These are phyloP conservation scores for Linum trigynum DNA, from an alignment of 345 rosid species.

Conservation along the genomic window DNA sequence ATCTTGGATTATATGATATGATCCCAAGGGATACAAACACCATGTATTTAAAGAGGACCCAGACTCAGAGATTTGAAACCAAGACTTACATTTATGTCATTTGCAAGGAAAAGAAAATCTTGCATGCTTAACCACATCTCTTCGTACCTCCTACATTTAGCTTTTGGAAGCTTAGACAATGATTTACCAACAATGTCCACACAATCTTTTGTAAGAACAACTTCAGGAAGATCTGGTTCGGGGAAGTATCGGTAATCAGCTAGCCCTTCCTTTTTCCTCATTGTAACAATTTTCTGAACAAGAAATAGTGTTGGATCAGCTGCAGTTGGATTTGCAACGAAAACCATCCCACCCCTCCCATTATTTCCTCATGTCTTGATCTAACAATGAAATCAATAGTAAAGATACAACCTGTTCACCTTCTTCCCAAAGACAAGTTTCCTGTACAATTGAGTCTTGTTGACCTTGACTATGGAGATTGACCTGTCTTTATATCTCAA, in stretches of 20 bases:
- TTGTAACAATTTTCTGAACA: constrained; percentile 74
- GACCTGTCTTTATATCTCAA: constrained; percentile 74
- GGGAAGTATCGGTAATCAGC: constrained; percentile 91
- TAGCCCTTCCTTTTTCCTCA: constrained; percentile 97
- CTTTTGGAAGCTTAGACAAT: constrained; percentile 87
- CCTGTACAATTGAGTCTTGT: constrained; percentile 63
- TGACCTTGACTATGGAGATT: constrained; percentile 59
- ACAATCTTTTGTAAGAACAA: constrained; percentile 55
- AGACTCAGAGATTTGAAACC: not conserved
- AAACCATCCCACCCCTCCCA: too few species aligned
- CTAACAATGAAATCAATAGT: constrained; percentile 1
- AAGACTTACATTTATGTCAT: constrained; percentile 58
- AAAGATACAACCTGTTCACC: constrained; percentile 56
- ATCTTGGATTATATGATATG: not conserved
- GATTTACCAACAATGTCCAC: constrained; percentile 45
- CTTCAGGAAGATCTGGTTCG: constrained; percentile 94
- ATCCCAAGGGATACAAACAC: not conserved
- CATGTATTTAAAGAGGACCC: too few species aligned
- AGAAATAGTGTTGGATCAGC: constrained; percentile 11
- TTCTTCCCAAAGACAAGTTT: constrained; percentile 98
- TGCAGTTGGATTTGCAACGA: constrained; percentile 4
- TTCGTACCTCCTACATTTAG: constrained; percentile 74
- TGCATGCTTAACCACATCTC: constrained; percentile 81
- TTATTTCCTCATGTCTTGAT: constrained; percentile 7
- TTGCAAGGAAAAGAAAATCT: constrained; percentile 92